These are phyloP conservation scores for Cyclotella baltica DNA, from an alignment of 108 stramenopile species.

Conservation along the genomic window DNA sequence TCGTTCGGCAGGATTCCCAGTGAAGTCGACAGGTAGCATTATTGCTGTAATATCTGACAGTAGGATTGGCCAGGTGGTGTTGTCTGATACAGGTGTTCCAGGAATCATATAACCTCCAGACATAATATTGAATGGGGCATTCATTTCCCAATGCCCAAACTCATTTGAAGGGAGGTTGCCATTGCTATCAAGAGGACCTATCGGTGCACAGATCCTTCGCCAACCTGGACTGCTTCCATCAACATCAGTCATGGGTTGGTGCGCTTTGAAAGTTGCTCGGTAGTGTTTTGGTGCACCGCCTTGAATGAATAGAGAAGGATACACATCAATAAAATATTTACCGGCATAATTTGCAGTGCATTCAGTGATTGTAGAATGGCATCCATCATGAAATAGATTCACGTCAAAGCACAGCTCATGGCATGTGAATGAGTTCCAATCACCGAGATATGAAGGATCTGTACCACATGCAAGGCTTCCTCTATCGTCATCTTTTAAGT, in stretches of 20 bases:
- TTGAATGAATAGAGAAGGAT: not conserved
- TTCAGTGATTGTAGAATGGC: not conserved
- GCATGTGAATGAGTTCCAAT: not conserved
- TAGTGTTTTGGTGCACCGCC: not conserved
- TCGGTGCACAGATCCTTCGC: constrained; percentile 4
- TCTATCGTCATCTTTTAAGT: not conserved
- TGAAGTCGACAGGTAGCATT: not conserved
- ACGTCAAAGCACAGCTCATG: constrained; percentile 7
- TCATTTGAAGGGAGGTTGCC: constrained; percentile 13
- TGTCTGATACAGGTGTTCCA: not conserved
- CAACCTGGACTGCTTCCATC: constrained; percentile 2
- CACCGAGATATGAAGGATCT: not conserved
- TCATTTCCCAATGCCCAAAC: constrained; percentile 6
- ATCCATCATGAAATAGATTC: not conserved
- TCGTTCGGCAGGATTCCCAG: not conserved
- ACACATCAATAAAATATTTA: not conserved
- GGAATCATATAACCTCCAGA: not conserved
- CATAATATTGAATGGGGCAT: not conserved
- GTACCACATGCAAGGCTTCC: not conserved
- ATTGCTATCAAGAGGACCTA: not conserved
- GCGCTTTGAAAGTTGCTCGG: not conserved
- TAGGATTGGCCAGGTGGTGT: not conserved
- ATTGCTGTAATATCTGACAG: not conserved
- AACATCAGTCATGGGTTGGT: not conserved
- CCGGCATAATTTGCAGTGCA: not conserved